Evolutionary conservation across 192 early-diverging fungal genomes (phyloP).

Genomic region (Geranomyces variabilis): DNA sequence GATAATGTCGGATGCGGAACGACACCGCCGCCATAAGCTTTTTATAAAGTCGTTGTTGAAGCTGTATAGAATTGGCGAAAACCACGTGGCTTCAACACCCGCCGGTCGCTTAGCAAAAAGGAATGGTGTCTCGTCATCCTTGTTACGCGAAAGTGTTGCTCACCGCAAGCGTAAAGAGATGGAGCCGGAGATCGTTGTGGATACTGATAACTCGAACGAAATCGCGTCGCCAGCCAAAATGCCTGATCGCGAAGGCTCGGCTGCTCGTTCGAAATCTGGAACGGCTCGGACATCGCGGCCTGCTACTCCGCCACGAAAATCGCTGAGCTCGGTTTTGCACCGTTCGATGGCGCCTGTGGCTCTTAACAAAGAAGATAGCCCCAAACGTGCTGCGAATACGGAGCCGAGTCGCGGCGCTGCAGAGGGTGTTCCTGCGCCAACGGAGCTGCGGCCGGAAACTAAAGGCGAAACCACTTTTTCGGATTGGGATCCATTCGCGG

Average conservation of each 20-base stretch:
- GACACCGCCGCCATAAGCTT: background rate
- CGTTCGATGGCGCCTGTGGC: background rate
- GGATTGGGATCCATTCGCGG: too few relatives aligned
- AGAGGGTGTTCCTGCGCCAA: background rate
- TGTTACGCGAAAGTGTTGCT: too few relatives aligned
- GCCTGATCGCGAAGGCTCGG: too few relatives aligned
- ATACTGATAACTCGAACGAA: background rate
- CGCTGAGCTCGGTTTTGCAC: background rate
- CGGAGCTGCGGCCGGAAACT: background rate
- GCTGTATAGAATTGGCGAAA: background rate
- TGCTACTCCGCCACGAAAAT: too few relatives aligned
- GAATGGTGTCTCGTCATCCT: too few relatives aligned
- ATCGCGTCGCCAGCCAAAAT: background rate
- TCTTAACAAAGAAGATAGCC: background rate
- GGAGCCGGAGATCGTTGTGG: background rate
- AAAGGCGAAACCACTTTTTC: too few relatives aligned
- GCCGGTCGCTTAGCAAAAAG: background rate
- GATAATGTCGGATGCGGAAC: constrained; percentile 1
- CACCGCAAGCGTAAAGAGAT: background rate
- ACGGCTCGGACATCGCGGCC: too few relatives aligned
- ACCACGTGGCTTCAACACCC: background rate
- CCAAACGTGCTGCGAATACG: background rate
- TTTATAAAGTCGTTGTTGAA: background rate
- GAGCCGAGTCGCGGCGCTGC: background rate
- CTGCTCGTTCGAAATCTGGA: too few relatives aligned